These are phyloP conservation scores for Pleodorina starrii DNA, from an alignment of 139 green algal genomes.

Conservation along the genomic window DNA sequence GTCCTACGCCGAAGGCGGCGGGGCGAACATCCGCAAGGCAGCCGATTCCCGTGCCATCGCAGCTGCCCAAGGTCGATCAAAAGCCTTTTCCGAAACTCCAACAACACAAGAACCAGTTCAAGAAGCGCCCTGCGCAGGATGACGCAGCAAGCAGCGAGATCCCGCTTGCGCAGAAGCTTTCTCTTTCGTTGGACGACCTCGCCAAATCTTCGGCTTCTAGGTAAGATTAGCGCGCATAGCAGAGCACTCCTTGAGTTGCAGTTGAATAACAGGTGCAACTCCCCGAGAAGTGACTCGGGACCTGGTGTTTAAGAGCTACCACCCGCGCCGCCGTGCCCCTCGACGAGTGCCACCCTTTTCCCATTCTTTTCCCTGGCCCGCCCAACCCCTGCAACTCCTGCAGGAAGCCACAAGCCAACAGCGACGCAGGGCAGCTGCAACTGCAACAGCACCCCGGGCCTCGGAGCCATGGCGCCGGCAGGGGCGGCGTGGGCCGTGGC, in stretches of 20 bases:
- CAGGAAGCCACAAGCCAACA: too few relatives aligned
- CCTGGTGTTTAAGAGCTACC: too few relatives aligned
- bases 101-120: background rate
- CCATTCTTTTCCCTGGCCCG: too few relatives aligned
- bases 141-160: background rate
- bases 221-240: background rate
- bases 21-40: background rate
- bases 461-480: background rate
- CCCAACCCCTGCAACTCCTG: too few relatives aligned
- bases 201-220: background rate
- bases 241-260: background rate
- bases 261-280: background rate
- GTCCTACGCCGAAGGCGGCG: background rate
- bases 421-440: too few relatives aligned
- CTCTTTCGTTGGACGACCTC: slow-evolving; percentile 5
- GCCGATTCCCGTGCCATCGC: background rate
- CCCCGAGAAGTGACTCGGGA: too few relatives aligned
- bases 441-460: background rate
- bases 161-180: background rate
- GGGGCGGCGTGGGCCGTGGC: background rate
- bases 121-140: background rate
- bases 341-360: background rate
- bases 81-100: background rate
- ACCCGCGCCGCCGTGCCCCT: background rate
- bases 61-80: background rate